Evolutionary conservation across 495 filamentous ascomycete species (phyloP), one percentile per base, ranked within the genome.

Genomic region (Podospora pseudocomata): DNA sequence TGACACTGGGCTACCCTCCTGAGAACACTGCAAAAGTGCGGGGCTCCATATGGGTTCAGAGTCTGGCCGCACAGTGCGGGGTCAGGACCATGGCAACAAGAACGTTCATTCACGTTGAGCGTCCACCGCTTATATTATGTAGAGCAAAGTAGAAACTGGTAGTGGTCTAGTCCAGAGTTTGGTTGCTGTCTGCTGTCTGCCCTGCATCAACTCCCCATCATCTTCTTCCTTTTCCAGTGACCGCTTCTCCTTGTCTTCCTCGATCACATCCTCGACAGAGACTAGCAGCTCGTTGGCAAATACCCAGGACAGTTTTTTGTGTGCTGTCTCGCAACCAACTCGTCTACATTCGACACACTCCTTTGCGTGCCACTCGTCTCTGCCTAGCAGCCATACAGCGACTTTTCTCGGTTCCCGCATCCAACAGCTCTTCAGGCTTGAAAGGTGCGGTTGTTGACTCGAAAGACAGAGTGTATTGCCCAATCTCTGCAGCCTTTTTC

Each of bases 401-500:
- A 5, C 30, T 32, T 32, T 32, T 3, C 30, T 32, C 30, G 30
- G 30, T 32, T 32, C 5, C 1, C 3, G 72, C 72, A 71, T 71
- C 70, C 70, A 67, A 32, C 30, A 72, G 68, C 61, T 68, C 68
- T 63, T 58, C 68, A 63, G 32, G 65, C 65, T 67, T 19, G 63
- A 71, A 66, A 71, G 70, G 30, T 74, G 64, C 70, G 74, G 73
- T 77, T 76, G 74, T 77, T 77, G 74, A 76, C 72, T 72, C 70
- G 75, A 76, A 74, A 70, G 20, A 23, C 20, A 23, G 20, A 23
- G 20, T 70, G 72, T 70, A 68, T 20, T 11, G 3, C 11, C 20
- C 11, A 58, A 58, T 11, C 23, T 26, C 3, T 20, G 1, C 6
- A 7, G 6, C 23, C 55, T 58, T 11, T 3, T n/a, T 20, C 55